Evolutionary conservation across 805 yeast species (phyloP), one percentile per base, ranked within the genome.

Genomic region (Ascoidea tarda): DNA sequence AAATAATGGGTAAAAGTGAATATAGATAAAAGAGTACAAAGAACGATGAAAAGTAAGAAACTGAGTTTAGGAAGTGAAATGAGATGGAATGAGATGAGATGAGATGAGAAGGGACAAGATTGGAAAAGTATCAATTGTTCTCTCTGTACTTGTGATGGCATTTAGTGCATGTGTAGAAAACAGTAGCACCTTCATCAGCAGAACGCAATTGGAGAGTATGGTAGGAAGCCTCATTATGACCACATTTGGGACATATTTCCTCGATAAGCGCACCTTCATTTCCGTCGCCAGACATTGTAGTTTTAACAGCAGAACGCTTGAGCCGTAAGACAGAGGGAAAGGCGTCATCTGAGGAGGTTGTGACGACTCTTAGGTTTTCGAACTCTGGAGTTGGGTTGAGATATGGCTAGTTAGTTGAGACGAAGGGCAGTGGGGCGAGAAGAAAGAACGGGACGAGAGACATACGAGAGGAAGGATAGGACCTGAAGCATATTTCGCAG

Each of bases 161-260:
- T 47, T 77, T 71, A 1, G 96, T 84, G 73, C 99, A 93, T 1
- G 99, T 91, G 71, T 93, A 95, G 66, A 93, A 93, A 44, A 93
- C 98, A 6, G 99, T 93, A 33, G 99, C 96, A 76, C 99, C 99
- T 76, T 93, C 99, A 76, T 93, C 99, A 1, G 99, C 99, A 52
- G 96, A 86, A 71, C 99, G 82, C 61, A 93, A 76, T 69, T 93
- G 99, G 59, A 93, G 73, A 5, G 99, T 93, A 65, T 93, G 98
- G 66, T 91, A 93, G 66, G 83, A 90, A 99, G 95, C 95, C 69
- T 93, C 97, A 64, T 93, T 97, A 69, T 90, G 79, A 50, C 96
- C 96, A 78, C 99, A 93, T 68, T 90, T 81, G n/a, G 98, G 98
- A 75, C 99, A 93, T 64, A 86, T 90, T 68, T 93, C 99, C 66